Conservation (phyloP, 1,284 basidiomycete species). For the Peniophora sp. region DNA sequence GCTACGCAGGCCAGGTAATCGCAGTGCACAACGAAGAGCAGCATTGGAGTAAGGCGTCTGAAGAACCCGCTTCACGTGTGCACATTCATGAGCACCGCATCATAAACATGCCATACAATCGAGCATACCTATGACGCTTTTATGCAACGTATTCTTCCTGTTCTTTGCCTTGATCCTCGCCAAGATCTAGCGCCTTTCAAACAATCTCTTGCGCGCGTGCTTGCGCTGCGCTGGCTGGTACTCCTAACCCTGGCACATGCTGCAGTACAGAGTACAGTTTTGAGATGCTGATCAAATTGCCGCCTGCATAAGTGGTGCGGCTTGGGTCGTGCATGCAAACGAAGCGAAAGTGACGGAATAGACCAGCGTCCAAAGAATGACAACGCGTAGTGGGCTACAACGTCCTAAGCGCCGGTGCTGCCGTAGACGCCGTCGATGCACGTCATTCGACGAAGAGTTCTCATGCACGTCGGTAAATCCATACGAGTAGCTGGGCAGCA, state of each 20-base stretch:
- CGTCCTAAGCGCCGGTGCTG: constrained; percentile 2
- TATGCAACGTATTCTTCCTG: constrained; percentile 33
- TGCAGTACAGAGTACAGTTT: constrained; percentile 15
- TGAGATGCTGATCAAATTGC: not conserved
- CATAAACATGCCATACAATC: no score
- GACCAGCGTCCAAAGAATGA: not conserved
- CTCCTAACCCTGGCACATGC: constrained; percentile 58
- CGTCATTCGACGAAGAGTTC: no score
- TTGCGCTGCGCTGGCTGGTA: constrained; percentile 88
- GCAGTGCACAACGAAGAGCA: no score
- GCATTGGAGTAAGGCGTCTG: no score
- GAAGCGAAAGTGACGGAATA: not conserved
- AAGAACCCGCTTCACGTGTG: no score
- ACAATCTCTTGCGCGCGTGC: constrained; percentile 56
- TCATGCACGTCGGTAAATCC: no score
- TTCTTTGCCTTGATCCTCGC: constrained; percentile 28
- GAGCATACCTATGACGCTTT: constrained; percentile 6
- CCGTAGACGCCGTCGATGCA: not conserved
- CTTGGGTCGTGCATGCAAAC: not conserved
- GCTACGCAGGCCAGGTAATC: no score
- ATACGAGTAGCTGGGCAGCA: no score
- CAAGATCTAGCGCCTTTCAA: constrained; percentile 55
- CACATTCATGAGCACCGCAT: no score
- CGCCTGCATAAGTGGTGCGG: not conserved
- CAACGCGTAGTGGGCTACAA: constrained; percentile 1